Evolutionary conservation across 805 yeast species (phyloP), one percentile per base, ranked within the genome.

Genomic region (Pichia californica): DNA sequence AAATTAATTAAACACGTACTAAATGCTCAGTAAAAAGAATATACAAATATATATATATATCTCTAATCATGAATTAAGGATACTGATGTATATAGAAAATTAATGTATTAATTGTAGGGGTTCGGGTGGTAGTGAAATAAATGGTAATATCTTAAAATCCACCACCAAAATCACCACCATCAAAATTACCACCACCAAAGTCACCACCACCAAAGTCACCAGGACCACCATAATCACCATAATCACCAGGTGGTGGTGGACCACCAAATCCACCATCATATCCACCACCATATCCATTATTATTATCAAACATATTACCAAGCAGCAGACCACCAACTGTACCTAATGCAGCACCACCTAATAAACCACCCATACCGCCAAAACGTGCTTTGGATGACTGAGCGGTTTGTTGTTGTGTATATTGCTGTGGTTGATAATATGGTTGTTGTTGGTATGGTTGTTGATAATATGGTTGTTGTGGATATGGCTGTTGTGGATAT

Each of bases 341-440:
- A 36, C 68, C 67, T 5, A 59, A 49, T 4, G 64, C 66, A n/a
- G 57, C 54, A 38, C 67, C 63, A 5, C 64, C 63, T 41, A 55
- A 25, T 50, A 53, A 36, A 8, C 56, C 57, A 15, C 64, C 58
- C 52, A 50, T 44, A 35, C 58, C 52, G 36, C 59, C 60, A 55
- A 56, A 47, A 19, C 57, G 43, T 4, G 35, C n/a, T 16, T 25
- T 36, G 11, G 16, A 14, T 15, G 36, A 31, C 18, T 30, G 18
- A 16, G 38, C 26, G 20, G 43, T 45, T 11, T 38, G 50, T 26
- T 38, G 47, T 39, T 42, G 53, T 31, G 43, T 42, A 26, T 44
- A 50, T 23, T 45, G 48, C 23, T 43, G 51, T 33, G 29, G 52
- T 35, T 51, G 49, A 38, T 48, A 55, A 21, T 45, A 45, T 10